A percentile compares a stretch with the other conserved stretches of the same genome.
These are phyloP conservation scores for Wakefieldia striispora DNA, from an alignment of 768 basidiomycete species.

Conservation along the genomic window DNA sequence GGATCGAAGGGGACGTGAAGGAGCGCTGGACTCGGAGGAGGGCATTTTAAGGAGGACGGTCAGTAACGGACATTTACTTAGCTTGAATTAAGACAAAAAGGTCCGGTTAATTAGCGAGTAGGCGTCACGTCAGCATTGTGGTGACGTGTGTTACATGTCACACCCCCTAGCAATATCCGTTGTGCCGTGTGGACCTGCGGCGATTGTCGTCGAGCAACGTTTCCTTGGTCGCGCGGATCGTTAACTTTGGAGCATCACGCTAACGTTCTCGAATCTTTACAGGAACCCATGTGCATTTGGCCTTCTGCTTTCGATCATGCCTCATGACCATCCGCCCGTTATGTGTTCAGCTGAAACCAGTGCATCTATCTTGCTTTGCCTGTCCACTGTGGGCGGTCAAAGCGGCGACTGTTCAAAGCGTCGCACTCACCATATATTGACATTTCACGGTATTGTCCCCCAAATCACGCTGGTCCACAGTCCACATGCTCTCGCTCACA, in stretches of 20 bases:
- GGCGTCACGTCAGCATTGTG: not conserved
- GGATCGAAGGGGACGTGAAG: too few species aligned
- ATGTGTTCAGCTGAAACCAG: conserved; percentile 8
- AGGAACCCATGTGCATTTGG: conserved; percentile 2
- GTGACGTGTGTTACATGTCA: not conserved
- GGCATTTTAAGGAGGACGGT: too few species aligned
- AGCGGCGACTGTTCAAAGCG: conserved; percentile 11
- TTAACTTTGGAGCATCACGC: not conserved
- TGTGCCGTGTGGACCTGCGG: conserved; percentile 3
- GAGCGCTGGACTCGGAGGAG: too few species aligned
- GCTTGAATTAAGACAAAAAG: too few species aligned
- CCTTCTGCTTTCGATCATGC: conserved; percentile 6
- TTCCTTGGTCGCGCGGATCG: not conserved
- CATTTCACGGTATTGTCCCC: conserved; percentile 16
- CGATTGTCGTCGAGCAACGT: conserved; percentile 20
- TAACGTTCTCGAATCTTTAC: conserved; percentile 8
- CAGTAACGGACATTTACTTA: too few species aligned
- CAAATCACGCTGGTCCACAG: conserved; percentile 16
- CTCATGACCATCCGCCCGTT: conserved; percentile 13
- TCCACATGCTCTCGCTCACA: conserved; percentile 15
- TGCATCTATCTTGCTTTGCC: conserved; percentile 4
- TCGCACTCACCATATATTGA: not conserved
- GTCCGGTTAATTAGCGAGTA: too few species aligned
- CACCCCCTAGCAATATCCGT: too few species aligned
- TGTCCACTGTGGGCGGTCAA: conserved; percentile 6